Conservation (phyloP, 2,329 filamentous ascomycete species). For the Aspergillus texensis region DNA sequence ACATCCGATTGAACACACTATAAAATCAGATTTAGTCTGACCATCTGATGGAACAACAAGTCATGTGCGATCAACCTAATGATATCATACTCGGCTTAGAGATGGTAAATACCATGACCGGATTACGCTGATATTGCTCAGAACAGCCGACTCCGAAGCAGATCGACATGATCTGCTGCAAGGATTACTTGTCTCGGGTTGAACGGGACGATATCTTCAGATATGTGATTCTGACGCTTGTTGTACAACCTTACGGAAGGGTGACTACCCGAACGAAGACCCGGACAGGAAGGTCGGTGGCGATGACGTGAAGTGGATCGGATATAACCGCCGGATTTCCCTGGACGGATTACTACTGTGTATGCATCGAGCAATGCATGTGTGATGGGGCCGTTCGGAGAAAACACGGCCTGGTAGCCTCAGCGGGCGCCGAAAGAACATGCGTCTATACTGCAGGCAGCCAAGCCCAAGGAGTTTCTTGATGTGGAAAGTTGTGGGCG, state of each 20-base stretch:
- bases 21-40: no score
- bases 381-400: neutral
- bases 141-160: neutral
- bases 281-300: neutral
- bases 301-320: neutral
- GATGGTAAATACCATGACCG: neutral
- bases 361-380: neutral
- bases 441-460: neutral
- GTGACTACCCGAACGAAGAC: neutral
- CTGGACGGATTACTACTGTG: neutral
- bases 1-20: no score
- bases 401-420: neutral
- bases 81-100: neutral
- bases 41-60: neutral
- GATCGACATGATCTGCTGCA: neutral
- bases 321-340: neutral
- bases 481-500: neutral
- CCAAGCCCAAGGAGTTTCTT: neutral
- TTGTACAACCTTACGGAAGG: neutral
- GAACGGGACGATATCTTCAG: neutral
- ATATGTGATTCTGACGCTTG: neutral
- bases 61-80: neutral
- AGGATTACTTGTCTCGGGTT: neutral
- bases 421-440: neutral
- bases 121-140: neutral